phyloP scores from a whole-genome alignment of 108 stramenopile genomes.

The Parietichytrium sp. region DNA sequence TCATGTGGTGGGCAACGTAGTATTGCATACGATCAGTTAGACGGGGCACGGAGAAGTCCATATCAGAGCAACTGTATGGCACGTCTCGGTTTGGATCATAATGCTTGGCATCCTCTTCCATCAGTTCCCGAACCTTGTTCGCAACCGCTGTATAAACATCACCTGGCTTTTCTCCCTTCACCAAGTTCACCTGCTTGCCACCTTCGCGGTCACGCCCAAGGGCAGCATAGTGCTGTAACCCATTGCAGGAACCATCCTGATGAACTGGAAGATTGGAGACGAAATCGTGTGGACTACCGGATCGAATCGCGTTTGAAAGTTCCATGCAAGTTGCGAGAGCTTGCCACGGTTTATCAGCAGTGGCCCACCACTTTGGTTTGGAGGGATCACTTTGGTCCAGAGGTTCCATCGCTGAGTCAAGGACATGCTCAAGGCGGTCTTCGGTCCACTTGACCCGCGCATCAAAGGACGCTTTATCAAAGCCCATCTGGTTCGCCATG shows the following conservation, averaged over 20 bases:
- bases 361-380: constrained; percentile 86
- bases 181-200: constrained; percentile 92
- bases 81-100: too few relatives aligned
- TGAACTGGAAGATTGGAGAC: constrained; percentile 86
- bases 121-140: constrained; percentile 39
- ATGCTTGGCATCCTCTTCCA: constrained; percentile 46
- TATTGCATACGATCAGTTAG: constrained; percentile 63
- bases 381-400: constrained; percentile 42
- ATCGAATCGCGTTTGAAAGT: constrained; percentile 81
- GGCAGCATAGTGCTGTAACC: constrained; percentile 98
- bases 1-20: constrained; percentile 72
- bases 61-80: too few relatives aligned
- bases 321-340: constrained; percentile 94
- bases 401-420: constrained; percentile 76
- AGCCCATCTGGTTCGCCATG: constrained; percentile 90
- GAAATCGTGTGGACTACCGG: constrained; percentile 79
- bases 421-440: constrained; percentile 78
- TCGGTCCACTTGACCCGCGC: constrained; percentile 86
- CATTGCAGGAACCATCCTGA: constrained; percentile 99
- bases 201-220: constrained; percentile 92
- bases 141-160: constrained; percentile 94
- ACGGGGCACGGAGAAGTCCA: too few relatives aligned
- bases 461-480: constrained; percentile 75
- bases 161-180: constrained; percentile 79
- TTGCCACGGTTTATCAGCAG: constrained; percentile 93